Conservation (phyloP, 1,284 basidiomycete species). For the Microbotryum intermedium region DNA sequence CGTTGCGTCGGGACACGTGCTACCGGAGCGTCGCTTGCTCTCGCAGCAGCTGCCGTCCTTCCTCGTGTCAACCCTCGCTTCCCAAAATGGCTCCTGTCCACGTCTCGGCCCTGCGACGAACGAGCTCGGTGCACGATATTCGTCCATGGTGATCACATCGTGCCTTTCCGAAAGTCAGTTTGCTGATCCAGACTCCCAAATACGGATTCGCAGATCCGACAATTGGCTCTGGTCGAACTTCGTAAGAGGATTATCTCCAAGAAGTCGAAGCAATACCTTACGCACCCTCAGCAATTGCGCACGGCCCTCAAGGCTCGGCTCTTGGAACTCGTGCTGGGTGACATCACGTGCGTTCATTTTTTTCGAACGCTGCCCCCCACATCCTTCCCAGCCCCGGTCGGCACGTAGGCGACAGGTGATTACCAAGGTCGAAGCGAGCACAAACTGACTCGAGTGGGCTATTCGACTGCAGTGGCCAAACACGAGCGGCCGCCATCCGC, state of each 20-base stretch:
- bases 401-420: neutral
- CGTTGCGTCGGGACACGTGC: too few species aligned
- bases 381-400: neutral
- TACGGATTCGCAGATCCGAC: constrained; percentile 61
- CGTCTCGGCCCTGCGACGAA: too few species aligned
- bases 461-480: constrained; percentile 56
- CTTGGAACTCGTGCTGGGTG: constrained; percentile 67
- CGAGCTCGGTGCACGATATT: too few species aligned
- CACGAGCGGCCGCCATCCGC: constrained; percentile 70
- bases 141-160: neutral
- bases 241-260: constrained; percentile 80
- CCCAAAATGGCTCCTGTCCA: too few species aligned
- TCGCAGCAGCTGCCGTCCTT: too few species aligned
- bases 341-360: constrained; percentile 57
- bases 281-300: constrained; percentile 61
- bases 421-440: neutral
- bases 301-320: constrained; percentile 74
- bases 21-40: too few species aligned
- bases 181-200: too few species aligned
- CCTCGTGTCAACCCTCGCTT: too few species aligned
- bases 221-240: constrained; percentile 96
- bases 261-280: constrained; percentile 75
- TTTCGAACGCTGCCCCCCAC: neutral
- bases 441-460: neutral
- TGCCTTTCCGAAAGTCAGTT: neutral